Percentiles rank a stretch among this genome's conserved stretches.
These are phyloP conservation scores for Apiotrichum akiyoshidainum DNA, from an alignment of 1,284 basidiomycete species.

Conservation along the genomic window DNA sequence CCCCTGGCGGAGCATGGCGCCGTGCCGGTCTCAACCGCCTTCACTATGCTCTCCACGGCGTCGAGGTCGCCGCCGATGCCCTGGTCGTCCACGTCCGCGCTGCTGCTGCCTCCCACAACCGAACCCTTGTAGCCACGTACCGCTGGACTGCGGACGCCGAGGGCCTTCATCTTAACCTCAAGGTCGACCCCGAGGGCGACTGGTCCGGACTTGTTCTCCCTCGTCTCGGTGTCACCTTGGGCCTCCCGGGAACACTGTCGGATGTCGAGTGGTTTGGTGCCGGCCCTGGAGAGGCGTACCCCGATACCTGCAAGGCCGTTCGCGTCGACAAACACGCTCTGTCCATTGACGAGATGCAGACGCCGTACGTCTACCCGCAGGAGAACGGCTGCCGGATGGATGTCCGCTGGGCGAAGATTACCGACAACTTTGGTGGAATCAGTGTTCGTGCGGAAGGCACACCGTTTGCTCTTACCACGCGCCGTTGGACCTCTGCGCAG, in stretches of 20 bases:
- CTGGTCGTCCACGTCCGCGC: constrained; percentile 19
- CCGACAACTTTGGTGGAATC: too few relatives aligned
- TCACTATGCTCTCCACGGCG: constrained; percentile 15
- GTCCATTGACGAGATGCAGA: constrained; percentile 26
- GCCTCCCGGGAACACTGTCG: constrained; percentile 10
- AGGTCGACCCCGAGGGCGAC: constrained; percentile 17
- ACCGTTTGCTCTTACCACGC: constrained; percentile 11
- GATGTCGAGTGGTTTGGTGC: constrained; percentile 19
- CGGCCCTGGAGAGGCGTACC: constrained; percentile 23
- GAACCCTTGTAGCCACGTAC: constrained; percentile 19
- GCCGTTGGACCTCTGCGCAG: constrained; percentile 18
- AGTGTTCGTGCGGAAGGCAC: too few relatives aligned
- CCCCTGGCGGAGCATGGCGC: constrained; percentile 4
- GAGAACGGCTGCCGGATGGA: constrained; percentile 23
- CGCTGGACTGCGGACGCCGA: constrained; percentile 13
- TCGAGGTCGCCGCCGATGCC: constrained; percentile 26
- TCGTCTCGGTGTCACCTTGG: constrained; percentile 21
- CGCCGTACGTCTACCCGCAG: constrained; percentile 26
- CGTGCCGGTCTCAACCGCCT: constrained; percentile 18
- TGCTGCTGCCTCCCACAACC: constrained; percentile 17
- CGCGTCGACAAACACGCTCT: constrained; percentile 8
- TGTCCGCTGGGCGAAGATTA: constrained; percentile 12
- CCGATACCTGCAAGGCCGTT: constrained; percentile 15
- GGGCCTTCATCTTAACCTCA: constrained; percentile 8
- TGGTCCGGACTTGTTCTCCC: constrained; percentile 18